phyloP scores from a whole-genome alignment of 345 rosid genomes.

The Arabidopsis arenosa region DNA sequence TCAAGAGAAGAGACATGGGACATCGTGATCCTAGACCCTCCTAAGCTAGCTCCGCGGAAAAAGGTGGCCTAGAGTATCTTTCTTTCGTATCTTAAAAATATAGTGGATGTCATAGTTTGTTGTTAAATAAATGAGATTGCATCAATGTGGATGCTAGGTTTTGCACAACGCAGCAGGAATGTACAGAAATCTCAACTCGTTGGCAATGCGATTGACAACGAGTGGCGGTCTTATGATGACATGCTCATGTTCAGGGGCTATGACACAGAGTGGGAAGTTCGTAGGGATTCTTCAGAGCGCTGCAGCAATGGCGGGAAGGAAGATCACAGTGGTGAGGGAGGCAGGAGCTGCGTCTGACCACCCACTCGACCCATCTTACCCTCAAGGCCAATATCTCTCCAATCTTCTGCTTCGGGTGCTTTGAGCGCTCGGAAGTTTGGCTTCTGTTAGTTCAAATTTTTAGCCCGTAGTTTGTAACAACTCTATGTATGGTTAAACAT shows the following conservation, averaged over 20 bases:
- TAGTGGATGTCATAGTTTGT: background rate
- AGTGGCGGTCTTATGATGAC: constrained; percentile 92
- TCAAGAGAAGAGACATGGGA: constrained; percentile 85
- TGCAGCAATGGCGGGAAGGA: constrained; percentile 68
- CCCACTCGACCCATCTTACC: constrained; percentile 85
- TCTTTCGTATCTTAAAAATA: background rate
- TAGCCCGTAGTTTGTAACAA: background rate
- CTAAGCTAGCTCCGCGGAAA: constrained; percentile 79
- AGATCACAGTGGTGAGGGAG: constrained; percentile 64
- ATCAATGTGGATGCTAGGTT: constrained; percentile 50
- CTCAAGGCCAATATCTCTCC: constrained; percentile 81
- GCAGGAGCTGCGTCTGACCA: constrained; percentile 90
- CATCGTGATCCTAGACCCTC: constrained; percentile 87
- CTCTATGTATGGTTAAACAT: background rate
- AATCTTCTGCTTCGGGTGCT: constrained; percentile 65
- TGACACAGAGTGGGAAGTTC: constrained; percentile 87
- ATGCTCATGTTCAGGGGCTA: constrained; percentile 94
- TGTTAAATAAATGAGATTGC: constrained; percentile 18
- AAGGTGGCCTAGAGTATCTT: constrained; percentile 52
- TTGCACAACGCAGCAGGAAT: constrained; percentile 73
- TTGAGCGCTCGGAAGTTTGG: constrained; percentile 17
- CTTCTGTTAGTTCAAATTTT: background rate
- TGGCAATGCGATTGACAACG: constrained; percentile 78
- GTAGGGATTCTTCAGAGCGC: constrained; percentile 78
- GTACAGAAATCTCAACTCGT: constrained; percentile 79